Base-by-base conservation (phyloP, 257 asterid species). In the Lantana camara region DNA sequence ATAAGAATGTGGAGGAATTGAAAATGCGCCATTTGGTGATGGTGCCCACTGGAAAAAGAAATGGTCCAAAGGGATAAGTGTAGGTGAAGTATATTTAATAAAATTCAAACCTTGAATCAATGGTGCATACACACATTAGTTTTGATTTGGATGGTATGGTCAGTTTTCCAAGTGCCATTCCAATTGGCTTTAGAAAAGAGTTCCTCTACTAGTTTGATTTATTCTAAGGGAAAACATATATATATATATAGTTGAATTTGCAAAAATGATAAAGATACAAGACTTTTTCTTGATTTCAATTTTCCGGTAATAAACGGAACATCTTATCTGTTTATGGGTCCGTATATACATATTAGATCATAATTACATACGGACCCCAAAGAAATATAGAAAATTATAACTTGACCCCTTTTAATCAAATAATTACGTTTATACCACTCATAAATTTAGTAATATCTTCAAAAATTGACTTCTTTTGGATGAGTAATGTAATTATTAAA, bases 21-120 rank as follows among this genome's bases (percentile, higher is more conserved):
- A 29, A 56, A 42, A 37, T 58, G 44, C 47, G 37, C 53, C 54
- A 66, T 52, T 61, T 62, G 20, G 23, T 55, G 47, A 23, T 60
- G 32, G 44, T 70, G 73, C 44, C 50, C 74, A 71, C 69, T 63
- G 22, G 32, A 16, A 16, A 45, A 16, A 16, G 64, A 71, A 60
- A 45, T 32, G 35, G 76, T 63, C 41, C 48, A 13, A 60, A 55
- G n/a, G n/a, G n/a, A n/a, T n/a, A n/a, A n/a, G n/a, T n/a, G n/a
- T n/a, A n/a, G n/a, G n/a, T n/a, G n/a, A n/a, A n/a, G n/a, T n/a
- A n/a, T n/a, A n/a, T n/a, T 47, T 44, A 24, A 35, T 6, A 45
- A 44, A 44, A 47, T 23, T 57, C 44, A 60, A 61, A 21, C 46
- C 13, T 69, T 32, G 55, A 67, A 29, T 22, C 51, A 10, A 27